These are phyloP conservation scores for Poa annua DNA, from an alignment of 176 grass and related monocot species.

Conservation along the genomic window DNA sequence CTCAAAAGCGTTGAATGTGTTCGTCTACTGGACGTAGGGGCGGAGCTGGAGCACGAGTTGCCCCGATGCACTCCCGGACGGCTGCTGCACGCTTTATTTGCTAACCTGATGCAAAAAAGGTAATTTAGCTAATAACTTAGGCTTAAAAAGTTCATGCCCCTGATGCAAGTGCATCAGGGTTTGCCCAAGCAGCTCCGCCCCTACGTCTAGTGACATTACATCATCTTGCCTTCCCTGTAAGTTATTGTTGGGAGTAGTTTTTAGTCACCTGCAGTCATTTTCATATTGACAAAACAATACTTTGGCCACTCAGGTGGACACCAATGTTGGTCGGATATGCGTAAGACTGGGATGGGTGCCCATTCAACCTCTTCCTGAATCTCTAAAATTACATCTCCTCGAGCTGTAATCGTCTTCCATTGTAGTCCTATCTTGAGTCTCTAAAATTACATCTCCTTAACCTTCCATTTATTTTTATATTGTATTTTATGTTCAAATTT, in stretches of 20 bases:
- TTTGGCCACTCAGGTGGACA: constrained; percentile 76
- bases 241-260: constrained; percentile 39
- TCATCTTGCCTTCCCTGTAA: constrained; percentile 96
- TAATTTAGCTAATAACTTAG: too few relatives aligned
- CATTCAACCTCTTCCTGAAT: constrained; percentile 90
- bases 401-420: too few relatives aligned
- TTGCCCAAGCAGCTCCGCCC: too few relatives aligned
- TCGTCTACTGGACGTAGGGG: too few relatives aligned
- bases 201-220: constrained; percentile 88
- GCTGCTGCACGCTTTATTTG: too few relatives aligned
- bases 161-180: too few relatives aligned
- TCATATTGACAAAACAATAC: constrained; percentile 39
- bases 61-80: too few relatives aligned
- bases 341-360: constrained; percentile 98
- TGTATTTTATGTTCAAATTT: constrained; percentile 37
- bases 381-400: constrained; percentile 87
- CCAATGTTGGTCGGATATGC: constrained; percentile 95
- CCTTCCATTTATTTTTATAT: constrained; percentile 25
- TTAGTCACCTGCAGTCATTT: constrained; percentile 32
- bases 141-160: too few relatives aligned
- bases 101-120: too few relatives aligned
- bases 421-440: constrained; percentile 85
- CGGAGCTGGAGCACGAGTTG: too few relatives aligned
- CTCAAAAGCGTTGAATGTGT: constrained; percentile 99
- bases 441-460: constrained; percentile 43